Evolutionary conservation across 306 rosid genomes (phyloP), one percentile per base, ranked within the genome.

Genomic region (Ceratonia siliqua): DNA sequence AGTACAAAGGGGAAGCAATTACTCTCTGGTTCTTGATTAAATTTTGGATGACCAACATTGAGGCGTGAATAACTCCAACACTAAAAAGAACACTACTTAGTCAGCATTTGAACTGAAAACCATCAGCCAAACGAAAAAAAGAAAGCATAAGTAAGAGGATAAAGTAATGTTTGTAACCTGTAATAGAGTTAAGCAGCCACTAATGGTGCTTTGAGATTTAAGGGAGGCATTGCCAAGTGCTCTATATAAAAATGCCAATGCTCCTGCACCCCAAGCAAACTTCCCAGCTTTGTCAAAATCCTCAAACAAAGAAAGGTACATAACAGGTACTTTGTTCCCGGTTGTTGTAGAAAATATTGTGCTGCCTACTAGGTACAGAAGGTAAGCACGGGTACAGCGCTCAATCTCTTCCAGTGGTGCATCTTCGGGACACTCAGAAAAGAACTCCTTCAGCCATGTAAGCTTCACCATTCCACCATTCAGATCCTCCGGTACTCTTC

Each of bases 381-480:
- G 89, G 75, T 86, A 89, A 38, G 93, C 93, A 25, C 91, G 87
- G 0, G 93, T 89, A 57, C 81, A 76, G 25, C 74, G 66, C 46
- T 82, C 93, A 49, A 81, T 73, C 45, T 70, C 85, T 79, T 86
- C 91, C 14, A 27, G 45, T 0, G 82, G 21, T 24, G 87, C 93
- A 73, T 84, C 83, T 27, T 86, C 87, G 1, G 88, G 89, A 71
- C 91, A 89, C 57, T 81, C 85, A 52, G 91, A 86, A 70, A 94
- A 94, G 55, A 80, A 87, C 79, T 94, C 96, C 74, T 89, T 91
- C 85, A 94, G 79, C 98, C 98, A 94, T 49, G 93, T 91, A 72
- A 94, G 92, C 87, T 94, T 94, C 87, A 91, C 81, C 94, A 89
- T 89, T 79, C 97, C 98, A 70, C 97, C 97, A 63, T 87, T 94